These are phyloP conservation scores for Clarireedia monteithiana DNA, from an alignment of 2,329 filamentous ascomycete species.

Conservation along the genomic window DNA sequence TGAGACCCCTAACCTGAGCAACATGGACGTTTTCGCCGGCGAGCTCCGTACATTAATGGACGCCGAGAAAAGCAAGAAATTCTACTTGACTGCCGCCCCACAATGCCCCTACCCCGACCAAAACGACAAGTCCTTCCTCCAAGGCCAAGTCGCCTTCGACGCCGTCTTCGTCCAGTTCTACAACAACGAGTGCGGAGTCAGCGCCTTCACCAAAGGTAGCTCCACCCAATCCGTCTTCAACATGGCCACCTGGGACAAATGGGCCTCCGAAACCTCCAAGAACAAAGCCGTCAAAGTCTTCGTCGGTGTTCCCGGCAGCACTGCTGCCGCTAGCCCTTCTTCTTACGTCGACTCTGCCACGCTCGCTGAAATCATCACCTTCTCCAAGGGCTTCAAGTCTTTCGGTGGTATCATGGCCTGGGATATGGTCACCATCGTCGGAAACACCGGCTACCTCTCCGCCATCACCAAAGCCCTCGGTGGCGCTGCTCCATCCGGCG, in stretches of 20 bases:
- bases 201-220: constrained; percentile 35
- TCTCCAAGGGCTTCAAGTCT: constrained; percentile 43
- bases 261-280: constrained; percentile 47
- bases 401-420: constrained; percentile 62
- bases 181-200: constrained; percentile 47
- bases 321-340: constrained; percentile 41
- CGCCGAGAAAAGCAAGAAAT: constrained; percentile 36
- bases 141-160: constrained; percentile 38
- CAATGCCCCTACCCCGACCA: constrained; percentile 59
- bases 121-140: constrained; percentile 47
- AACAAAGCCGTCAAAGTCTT: constrained; percentile 54
- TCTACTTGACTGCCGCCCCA: constrained; percentile 55
- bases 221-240: constrained; percentile 48
- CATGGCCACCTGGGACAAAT: constrained; percentile 54
- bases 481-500: neutral
- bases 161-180: constrained; percentile 35
- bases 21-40: constrained; percentile 5
- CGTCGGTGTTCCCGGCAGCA: constrained; percentile 46
- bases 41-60: constrained; percentile 42
- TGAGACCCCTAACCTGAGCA: neutral
- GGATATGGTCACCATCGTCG: constrained; percentile 53
- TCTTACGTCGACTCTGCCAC: constrained; percentile 39
- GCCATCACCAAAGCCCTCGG: constrained; percentile 4
- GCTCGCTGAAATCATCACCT: constrained; percentile 43
- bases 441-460: constrained; percentile 2